These are phyloP conservation scores for Setaria italica DNA, from an alignment of 202 grass and related monocot species.

Conservation along the genomic window DNA sequence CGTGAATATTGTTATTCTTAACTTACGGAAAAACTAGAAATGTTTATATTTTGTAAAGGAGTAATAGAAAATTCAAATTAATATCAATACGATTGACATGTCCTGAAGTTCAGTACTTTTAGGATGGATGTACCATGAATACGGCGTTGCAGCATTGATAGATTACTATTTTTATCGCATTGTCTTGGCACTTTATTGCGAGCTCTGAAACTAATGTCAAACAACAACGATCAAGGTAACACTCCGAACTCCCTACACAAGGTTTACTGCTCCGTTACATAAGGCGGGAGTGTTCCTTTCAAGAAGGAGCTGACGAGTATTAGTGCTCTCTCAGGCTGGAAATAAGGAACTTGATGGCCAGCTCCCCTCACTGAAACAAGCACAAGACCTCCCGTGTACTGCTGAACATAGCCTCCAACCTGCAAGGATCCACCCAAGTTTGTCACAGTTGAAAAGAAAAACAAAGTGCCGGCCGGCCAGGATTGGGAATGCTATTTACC, in stretches of 20 bases:
- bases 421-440: not conserved
- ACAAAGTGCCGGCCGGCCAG: not conserved
- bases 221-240: not conserved
- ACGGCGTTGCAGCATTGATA: not conserved
- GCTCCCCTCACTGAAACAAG: slow-evolving; percentile 52
- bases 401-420: slow-evolving; percentile 58
- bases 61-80: not conserved
- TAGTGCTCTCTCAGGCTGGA: slow-evolving; percentile 59
- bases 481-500: slow-evolving; percentile 32
- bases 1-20: no score
- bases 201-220: not conserved
- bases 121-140: not conserved
- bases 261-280: slow-evolving; percentile 14
- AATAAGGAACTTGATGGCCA: slow-evolving; percentile 58
- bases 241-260: not conserved
- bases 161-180: not conserved
- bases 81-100: not conserved
- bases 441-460: not conserved
- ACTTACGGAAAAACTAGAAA: no score
- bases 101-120: not conserved
- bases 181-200: not conserved
- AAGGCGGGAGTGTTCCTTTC: slow-evolving; percentile 43
- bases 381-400: slow-evolving; percentile 34
- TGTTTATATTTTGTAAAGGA: not conserved
- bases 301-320: slow-evolving; percentile 55